Evolutionary conservation across 805 yeast genomes (phyloP), one percentile per base, ranked within the genome.

Genomic region (Ogataea glucozyma): DNA sequence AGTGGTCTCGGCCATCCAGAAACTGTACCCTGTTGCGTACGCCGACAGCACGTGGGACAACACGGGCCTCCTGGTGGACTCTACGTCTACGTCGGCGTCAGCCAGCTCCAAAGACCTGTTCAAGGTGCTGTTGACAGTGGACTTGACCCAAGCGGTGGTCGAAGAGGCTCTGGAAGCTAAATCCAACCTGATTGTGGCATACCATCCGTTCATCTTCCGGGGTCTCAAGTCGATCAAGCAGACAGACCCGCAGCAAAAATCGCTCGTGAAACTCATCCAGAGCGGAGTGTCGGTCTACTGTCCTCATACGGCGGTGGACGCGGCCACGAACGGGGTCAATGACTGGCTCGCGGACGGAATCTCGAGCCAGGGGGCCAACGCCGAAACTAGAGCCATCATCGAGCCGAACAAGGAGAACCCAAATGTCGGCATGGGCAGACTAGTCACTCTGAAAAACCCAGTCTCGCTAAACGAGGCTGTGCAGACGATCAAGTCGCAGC

Each of bases 231-330:
- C 79, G 10, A 75, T 93, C 44, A 75, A 81, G 3, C 57, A 64
- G 2, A 39, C 54, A 2, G 85, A 88, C 54, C 83, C 96, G 0
- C 98, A 93, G 61, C 97, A 93, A 58, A 66, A 66, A 17, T 85
- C 95, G 5, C 69, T 91, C 41, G 62, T 91, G 29, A 75, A 76
- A 41, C 72, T 93, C 54, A 82, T 88, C 40, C 82, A 81, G 51
- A 74, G 81, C 46, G 85, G 87, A n/a, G 77, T 93, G 43, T 78
- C 89, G 37, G 99, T 93, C 1, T 93, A 93, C 62, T 84, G 84
- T 42, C 99, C 99, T 19, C 99, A 93, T 60, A 91, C 99, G 1
- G 89, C 98, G 0, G 85, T 93, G 3, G 99, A 93, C 65, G 91
- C 97, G 18, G 93, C 93, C 8, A 64, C 65, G 10, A 85, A 84